Evolutionary conservation across 2,329 filamentous ascomycete genomes (phyloP).

Genomic region (Lachnellula hyalina): DNA sequence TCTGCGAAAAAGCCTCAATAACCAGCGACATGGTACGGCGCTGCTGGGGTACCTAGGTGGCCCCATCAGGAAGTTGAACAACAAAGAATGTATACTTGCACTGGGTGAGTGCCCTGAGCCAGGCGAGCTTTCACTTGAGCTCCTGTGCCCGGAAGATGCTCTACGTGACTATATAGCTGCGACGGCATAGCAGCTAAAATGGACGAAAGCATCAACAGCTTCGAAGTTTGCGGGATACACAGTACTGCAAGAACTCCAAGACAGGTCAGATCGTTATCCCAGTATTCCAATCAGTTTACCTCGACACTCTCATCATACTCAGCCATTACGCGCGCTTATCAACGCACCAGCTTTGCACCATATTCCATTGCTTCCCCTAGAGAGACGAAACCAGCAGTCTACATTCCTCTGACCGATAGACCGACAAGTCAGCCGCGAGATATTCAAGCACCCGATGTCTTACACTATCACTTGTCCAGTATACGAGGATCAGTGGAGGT

Average conservation of each 20-base stretch:
- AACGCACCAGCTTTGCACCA: too few species aligned
- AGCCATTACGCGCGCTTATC: too few species aligned
- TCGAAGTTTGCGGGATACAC: background rate
- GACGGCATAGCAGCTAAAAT: background rate
- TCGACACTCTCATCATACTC: background rate
- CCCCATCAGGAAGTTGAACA: background rate
- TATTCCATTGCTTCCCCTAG: too few species aligned
- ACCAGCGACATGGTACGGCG: background rate
- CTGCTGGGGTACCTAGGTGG: background rate
- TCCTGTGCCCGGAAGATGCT: background rate
- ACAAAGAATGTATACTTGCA: background rate
- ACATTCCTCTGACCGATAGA: too few species aligned
- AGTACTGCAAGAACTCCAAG: background rate
- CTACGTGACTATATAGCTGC: background rate
- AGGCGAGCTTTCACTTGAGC: background rate
- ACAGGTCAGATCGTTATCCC: background rate
- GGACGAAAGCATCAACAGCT: background rate
- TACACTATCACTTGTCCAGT: background rate
- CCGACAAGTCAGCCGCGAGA: too few species aligned
- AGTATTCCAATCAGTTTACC: background rate
- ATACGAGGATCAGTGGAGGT: conserved; percentile 3
- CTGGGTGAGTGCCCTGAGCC: background rate
- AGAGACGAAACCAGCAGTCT: too few species aligned
- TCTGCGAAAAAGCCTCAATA: background rate
- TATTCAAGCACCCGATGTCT: background rate